These are phyloP conservation scores for Chloromonas sp. DNA, from an alignment of 163 green algal genomes.

Conservation along the genomic window DNA sequence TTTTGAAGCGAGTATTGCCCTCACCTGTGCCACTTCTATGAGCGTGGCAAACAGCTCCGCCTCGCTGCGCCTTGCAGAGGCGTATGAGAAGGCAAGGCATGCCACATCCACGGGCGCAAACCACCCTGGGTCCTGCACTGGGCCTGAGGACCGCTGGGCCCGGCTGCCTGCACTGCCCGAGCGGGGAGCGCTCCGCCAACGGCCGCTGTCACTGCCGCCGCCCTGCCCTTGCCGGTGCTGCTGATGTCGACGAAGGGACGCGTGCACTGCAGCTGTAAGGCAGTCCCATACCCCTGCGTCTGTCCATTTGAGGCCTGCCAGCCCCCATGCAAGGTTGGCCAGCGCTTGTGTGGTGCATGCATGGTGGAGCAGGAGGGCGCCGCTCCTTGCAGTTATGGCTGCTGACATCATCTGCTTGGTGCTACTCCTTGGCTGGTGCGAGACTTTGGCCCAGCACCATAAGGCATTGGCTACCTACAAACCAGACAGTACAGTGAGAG, in stretches of 20 bases:
- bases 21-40: neutral
- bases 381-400: neutral
- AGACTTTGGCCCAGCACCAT: conserved; percentile 1
- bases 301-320: neutral
- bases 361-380: neutral
- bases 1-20: neutral
- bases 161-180: no score
- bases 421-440: neutral
- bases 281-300: neutral
- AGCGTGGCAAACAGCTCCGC: neutral
- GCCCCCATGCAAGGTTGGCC: neutral
- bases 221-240: neutral
- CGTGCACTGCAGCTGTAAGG: neutral
- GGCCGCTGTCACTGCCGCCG: neutral
- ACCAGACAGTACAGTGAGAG: no score
- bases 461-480: neutral
- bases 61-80: neutral
- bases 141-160: neutral
- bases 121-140: neutral
- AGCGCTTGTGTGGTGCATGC: neutral
- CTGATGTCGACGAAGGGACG: neutral
- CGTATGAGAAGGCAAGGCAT: neutral
- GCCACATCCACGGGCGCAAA: neutral
- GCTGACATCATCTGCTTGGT: neutral
- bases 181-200: no score